Evolutionary conservation across 192 early-diverging fungal genomes (phyloP).

Genomic region (Obelidium mucronatum): DNA sequence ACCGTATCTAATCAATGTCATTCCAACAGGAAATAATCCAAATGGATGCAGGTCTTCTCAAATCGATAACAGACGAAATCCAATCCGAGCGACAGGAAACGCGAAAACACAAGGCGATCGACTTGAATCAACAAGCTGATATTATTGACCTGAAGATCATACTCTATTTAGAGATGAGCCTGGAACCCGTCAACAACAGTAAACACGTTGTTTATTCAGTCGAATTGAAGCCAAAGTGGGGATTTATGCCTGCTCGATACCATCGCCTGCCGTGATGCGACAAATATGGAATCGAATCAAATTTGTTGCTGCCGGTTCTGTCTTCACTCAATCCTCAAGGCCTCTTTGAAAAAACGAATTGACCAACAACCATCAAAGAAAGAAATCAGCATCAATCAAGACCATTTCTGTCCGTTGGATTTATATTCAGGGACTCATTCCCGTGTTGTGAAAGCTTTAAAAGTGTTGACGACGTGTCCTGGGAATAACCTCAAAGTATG

Average conservation of each 20-base stretch:
- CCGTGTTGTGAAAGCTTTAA: slow-evolving; percentile 6
- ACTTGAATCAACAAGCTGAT: neutral
- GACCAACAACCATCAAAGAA: neutral
- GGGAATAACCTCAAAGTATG: slow-evolving; percentile 7
- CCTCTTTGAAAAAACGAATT: neutral
- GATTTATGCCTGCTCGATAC: slow-evolving; percentile 1
- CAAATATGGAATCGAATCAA: too few relatives aligned
- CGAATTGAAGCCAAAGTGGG: slow-evolving; percentile 30
- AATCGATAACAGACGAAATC: neutral
- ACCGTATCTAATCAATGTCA: too few relatives aligned
- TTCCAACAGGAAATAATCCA: too few relatives aligned
- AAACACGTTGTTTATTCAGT: slow-evolving; percentile 9
- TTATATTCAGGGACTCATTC: neutral
- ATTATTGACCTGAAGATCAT: neutral
- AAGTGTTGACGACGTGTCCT: neutral
- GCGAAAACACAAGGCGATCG: neutral
- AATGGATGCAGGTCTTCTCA: neutral
- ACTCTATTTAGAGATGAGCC: slow-evolving; percentile 3
- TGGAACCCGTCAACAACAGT: neutral
- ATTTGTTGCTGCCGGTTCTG: neutral
- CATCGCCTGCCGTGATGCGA: neutral
- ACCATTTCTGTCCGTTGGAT: slow-evolving; percentile 18
- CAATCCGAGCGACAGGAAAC: neutral
- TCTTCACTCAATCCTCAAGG: slow-evolving; percentile 1
- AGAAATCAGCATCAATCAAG: too few relatives aligned